These are phyloP conservation scores for Penicillium macrosclerotiorum DNA, from an alignment of 495 filamentous ascomycete species.

Conservation along the genomic window DNA sequence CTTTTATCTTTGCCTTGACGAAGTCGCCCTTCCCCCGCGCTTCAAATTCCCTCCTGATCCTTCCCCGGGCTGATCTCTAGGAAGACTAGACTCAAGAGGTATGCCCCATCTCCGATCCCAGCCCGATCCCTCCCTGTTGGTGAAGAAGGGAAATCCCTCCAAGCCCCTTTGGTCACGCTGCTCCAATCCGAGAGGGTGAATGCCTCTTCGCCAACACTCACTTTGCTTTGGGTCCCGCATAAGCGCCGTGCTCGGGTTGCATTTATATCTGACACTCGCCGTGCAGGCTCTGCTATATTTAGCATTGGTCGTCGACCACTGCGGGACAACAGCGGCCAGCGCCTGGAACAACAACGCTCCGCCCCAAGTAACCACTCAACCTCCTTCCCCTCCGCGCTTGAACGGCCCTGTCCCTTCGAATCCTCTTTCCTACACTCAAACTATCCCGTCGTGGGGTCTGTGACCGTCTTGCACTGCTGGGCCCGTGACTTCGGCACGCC, in stretches of 20 bases:
- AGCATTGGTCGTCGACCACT: constrained; percentile 34
- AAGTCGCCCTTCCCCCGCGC: not conserved
- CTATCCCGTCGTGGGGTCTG: constrained; percentile 8
- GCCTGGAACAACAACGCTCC: constrained; percentile 26
- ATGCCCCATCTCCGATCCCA: constrained; percentile 15
- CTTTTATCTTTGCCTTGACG: not conserved
- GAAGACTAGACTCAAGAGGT: constrained; percentile 8
- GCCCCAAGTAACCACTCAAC: constrained; percentile 7
- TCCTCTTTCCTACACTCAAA: not conserved
- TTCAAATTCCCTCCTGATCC: too few species aligned
- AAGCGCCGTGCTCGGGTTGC: constrained; percentile 24
- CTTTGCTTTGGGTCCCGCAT: constrained; percentile 5
- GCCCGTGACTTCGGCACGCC: constrained; percentile 11
- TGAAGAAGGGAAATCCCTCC: too few species aligned
- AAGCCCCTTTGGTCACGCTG: too few species aligned
- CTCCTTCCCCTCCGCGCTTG: constrained; percentile 4
- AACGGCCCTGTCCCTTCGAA: constrained; percentile 3
- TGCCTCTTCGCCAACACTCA: not conserved
- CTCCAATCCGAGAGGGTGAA: not conserved
- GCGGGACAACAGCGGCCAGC: constrained; percentile 28
- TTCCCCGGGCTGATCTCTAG: constrained; percentile 10
- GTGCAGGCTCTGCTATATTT: constrained; percentile 42
- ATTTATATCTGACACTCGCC: constrained; percentile 30
- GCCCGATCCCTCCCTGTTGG: not conserved
- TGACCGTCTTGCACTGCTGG: not conserved